A percentile compares a stretch with the other conserved stretches of the same genome.
These are phyloP conservation scores for Candolleomyces efflorescens DNA, from an alignment of 768 basidiomycete species.

Conservation along the genomic window DNA sequence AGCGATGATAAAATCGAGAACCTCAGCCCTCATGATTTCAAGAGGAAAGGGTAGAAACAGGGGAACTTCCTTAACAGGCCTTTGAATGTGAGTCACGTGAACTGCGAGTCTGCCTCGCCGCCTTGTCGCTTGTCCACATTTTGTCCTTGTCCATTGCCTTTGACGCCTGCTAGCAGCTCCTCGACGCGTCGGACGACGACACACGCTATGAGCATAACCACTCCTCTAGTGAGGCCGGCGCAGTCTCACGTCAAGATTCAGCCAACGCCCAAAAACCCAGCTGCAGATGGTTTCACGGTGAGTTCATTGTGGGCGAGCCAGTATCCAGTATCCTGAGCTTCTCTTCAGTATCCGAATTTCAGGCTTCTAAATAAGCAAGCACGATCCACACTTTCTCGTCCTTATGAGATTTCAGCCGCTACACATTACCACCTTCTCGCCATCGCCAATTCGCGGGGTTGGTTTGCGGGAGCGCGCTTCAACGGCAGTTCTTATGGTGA, in stretches of 20 bases:
- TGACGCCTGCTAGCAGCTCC: too few relatives aligned
- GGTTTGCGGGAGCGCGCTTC: constrained; percentile 61
- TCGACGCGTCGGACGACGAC: neutral
- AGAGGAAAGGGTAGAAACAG: neutral
- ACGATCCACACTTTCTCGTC: constrained; percentile 59
- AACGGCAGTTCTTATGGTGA: constrained; percentile 34
- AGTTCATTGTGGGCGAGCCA: constrained; percentile 24
- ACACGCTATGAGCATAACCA: constrained; percentile 11
- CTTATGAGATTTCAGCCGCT: constrained; percentile 41
- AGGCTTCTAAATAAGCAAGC: constrained; percentile 56
- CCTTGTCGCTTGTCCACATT: too few relatives aligned
- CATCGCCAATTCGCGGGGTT: constrained; percentile 55
- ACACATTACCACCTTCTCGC: constrained; percentile 49
- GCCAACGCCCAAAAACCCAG: constrained; percentile 31
- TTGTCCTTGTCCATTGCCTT: too few relatives aligned
- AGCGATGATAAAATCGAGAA: constrained; percentile 45
- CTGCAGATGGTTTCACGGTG: constrained; percentile 38
- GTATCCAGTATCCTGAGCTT: neutral
- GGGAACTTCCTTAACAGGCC: neutral
- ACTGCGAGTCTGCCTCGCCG: neutral
- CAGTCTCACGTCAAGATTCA: constrained; percentile 35
- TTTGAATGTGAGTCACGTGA: neutral
- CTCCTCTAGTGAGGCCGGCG: constrained; percentile 32
- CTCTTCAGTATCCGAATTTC: constrained; percentile 43
- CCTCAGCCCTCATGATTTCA: neutral